A percentile compares a stretch with the other conserved stretches of the same genome.
These are phyloP conservation scores for Aspergillus phoenicis DNA, from an alignment of 2,329 filamentous ascomycete genomes.

Conservation along the genomic window DNA sequence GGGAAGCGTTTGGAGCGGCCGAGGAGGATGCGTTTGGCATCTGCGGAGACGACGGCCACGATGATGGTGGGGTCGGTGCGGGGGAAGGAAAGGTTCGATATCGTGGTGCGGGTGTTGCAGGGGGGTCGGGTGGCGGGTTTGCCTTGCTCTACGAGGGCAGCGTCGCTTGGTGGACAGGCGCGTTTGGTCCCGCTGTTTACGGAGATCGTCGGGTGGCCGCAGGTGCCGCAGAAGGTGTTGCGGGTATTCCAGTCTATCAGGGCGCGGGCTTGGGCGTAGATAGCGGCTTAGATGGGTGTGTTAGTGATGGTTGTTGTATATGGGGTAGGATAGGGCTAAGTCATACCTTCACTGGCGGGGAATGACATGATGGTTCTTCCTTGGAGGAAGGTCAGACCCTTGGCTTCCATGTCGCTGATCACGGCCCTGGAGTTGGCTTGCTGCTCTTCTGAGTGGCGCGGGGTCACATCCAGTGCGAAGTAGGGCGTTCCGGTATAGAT, in stretches of 20 bases:
- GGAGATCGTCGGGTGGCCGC: slow-evolving; percentile 74
- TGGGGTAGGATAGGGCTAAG: not conserved
- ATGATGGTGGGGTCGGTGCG: slow-evolving; percentile 94
- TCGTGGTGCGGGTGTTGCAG: slow-evolving; percentile 78
- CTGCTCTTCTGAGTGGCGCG: slow-evolving; percentile 64
- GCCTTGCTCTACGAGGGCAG: slow-evolving; percentile 33
- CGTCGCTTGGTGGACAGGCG: slow-evolving; percentile 48
- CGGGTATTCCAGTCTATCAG: slow-evolving; percentile 92
- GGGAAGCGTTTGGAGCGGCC: slow-evolving; percentile 86
- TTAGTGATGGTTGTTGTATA: not conserved
- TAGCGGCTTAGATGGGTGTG: slow-evolving; percentile 64
- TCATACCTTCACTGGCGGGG: slow-evolving; percentile 62
- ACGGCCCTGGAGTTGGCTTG: slow-evolving; percentile 59
- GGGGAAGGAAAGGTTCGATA: slow-evolving; percentile 91
- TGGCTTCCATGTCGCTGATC: slow-evolving; percentile 60
- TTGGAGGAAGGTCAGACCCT: slow-evolving; percentile 66
- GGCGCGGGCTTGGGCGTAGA: slow-evolving; percentile 85
- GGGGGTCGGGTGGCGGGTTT: slow-evolving; percentile 56
- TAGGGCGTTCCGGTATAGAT: slow-evolving; percentile 77
- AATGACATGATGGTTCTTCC: slow-evolving; percentile 66
- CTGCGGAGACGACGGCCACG: slow-evolving; percentile 82
- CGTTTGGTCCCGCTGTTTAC: slow-evolving; percentile 50
- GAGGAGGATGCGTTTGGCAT: slow-evolving; percentile 76
- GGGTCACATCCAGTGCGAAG: slow-evolving; percentile 88
- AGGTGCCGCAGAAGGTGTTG: slow-evolving; percentile 89